Base-by-base conservation (phyloP, 83 land plant species). In the Isoetes engelmannii region DNA sequence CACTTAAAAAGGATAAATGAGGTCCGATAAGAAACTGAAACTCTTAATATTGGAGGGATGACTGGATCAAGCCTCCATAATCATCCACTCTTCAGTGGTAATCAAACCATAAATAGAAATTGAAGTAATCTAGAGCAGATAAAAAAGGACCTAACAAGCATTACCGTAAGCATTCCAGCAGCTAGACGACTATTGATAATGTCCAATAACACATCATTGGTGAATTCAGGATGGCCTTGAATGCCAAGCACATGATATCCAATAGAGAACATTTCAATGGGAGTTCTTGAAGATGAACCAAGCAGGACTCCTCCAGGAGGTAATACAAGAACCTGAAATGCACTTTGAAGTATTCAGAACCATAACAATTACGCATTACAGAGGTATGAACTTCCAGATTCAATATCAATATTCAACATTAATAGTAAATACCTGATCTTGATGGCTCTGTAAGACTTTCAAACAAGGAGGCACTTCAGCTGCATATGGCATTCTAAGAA, bases 181-280 rank as follows among this genome's bases (percentile, higher is more conserved):
- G 68, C 47, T 6, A 74, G 70, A n/a, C 89, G 87, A 41, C 77
- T 77, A 44, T 89, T 84, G 9, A 89, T 71, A 45, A 89, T 75
- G 56, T 89, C 81, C 7, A 57, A 10, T 3, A 90, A 59, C 44
- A 92, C 93, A 72, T 92, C 98, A 15, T 77, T 79, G 19, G 85
- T 84, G 70, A 87, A 92, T 67, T 92, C 98, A 37, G 98, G 98
- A 59, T 92, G 98, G 18, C 98, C 98, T 76, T 92, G 98, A 44
- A 92, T 84, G 0, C 91, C 96, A 13, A 89, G 59, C 4, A 84
- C 69, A 50, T 89, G 77, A 51, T 92, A 81, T 12, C 79, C 95
- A 4, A 84, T 43, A 8, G 74, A 5, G 65, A 87, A 89, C 87
- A 89, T 84, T 68, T 89, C 96, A 9, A 89, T 78, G 0, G 77